These are phyloP conservation scores for Beauveria sp. DNA, from an alignment of 2,329 filamentous ascomycete species.

Conservation along the genomic window DNA sequence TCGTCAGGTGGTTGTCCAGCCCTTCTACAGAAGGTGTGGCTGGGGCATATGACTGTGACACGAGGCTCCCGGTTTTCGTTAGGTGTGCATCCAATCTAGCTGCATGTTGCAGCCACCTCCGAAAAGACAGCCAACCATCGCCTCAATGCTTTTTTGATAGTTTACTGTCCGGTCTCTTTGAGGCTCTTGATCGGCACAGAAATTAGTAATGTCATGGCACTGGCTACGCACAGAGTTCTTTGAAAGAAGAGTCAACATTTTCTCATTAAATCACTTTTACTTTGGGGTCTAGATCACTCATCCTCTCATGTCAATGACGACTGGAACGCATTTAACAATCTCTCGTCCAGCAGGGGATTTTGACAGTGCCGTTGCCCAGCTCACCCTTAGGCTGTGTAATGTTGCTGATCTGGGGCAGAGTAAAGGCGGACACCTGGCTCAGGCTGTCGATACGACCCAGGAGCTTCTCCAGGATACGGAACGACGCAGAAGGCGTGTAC, in stretches of 20 bases:
- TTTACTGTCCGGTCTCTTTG: neutral
- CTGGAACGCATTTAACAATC: neutral
- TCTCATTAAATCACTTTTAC: too few species aligned
- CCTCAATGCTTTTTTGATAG: neutral
- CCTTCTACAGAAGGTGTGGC: neutral
- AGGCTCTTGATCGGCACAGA: neutral
- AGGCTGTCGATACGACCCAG: slow-evolving; percentile 60
- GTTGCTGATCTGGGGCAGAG: slow-evolving; percentile 18
- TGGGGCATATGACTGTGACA: slow-evolving; percentile 2
- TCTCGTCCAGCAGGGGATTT: slow-evolving; percentile 26
- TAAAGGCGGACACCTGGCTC: slow-evolving; percentile 32
- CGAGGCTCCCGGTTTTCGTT: neutral
- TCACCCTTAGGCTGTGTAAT: slow-evolving; percentile 14
- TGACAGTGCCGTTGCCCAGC: slow-evolving; percentile 18
- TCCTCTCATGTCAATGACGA: neutral
- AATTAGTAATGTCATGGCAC: too few species aligned
- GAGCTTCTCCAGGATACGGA: slow-evolving; percentile 67
- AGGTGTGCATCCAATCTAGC: neutral
- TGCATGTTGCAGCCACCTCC: neutral
- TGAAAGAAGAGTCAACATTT: too few species aligned
- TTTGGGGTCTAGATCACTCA: too few species aligned
- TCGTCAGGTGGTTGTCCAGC: neutral
- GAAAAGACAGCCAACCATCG: neutral
- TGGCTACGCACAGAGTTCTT: too few species aligned
- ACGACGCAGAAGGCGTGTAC: slow-evolving; percentile 60